A percentile compares a stretch with the other conserved stretches of the same genome.
phyloP scores from a whole-genome alignment of 2,329 filamentous ascomycete species.

The Scorias spongiosa region DNA sequence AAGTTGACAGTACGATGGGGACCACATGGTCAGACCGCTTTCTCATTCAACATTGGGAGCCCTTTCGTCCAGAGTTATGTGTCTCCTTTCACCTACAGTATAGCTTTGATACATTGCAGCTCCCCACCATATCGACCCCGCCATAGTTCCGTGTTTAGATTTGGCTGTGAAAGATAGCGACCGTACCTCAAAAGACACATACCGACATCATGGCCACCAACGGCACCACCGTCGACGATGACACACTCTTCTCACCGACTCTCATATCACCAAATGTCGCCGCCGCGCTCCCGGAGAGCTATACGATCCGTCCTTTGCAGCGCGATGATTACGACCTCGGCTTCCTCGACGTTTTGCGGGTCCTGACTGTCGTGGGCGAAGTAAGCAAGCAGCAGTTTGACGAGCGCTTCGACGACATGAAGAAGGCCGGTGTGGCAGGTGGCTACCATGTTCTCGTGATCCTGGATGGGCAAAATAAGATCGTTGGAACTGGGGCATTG shows the following conservation, averaged over 20 bases:
- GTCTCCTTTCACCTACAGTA: too few species aligned
- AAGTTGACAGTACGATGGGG: not conserved
- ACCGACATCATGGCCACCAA: not conserved
- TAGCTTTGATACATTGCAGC: too few species aligned
- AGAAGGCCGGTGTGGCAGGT: slow-evolving; percentile 34
- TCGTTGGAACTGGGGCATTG: slow-evolving; percentile 84
- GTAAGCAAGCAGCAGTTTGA: slow-evolving; percentile 61
- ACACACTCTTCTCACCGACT: slow-evolving; percentile 54
- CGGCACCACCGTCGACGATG: not conserved
- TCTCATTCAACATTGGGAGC: too few species aligned
- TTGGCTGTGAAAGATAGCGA: too few species aligned
- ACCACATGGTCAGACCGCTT: not conserved
- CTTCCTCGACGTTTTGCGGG: slow-evolving; percentile 81
- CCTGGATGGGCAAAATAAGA: slow-evolving; percentile 51
- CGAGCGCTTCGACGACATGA: slow-evolving; percentile 71
- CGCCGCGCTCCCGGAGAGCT: slow-evolving; percentile 60
- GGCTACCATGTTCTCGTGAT: slow-evolving; percentile 81
- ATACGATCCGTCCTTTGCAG: slow-evolving; percentile 67
- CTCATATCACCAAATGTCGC: slow-evolving; percentile 67
- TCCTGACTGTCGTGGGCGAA: slow-evolving; percentile 86
- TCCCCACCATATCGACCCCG: too few species aligned
- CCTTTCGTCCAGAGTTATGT: too few species aligned
- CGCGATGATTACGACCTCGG: slow-evolving; percentile 63
- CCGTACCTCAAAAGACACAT: too few species aligned
- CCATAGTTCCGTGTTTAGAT: too few species aligned